A percentile compares a stretch with the other conserved stretches of the same genome.
Evolutionary conservation across 2,329 filamentous ascomycete species (phyloP).

Genomic region (Penicillium occitanis): DNA sequence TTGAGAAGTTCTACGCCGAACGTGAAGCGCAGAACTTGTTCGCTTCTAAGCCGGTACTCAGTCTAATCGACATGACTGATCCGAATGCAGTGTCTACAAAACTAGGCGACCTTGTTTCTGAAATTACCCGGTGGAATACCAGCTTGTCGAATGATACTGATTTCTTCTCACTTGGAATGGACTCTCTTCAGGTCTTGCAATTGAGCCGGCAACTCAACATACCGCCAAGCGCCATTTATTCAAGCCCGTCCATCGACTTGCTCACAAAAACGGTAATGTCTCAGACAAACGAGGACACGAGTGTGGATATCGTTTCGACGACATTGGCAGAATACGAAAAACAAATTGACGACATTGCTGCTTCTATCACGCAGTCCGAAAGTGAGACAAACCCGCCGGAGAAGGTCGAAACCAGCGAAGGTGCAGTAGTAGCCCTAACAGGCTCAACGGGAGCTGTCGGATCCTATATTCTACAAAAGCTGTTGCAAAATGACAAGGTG

Average conservation of each 20-base stretch:
- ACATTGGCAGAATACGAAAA: background rate
- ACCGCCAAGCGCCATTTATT: conserved; percentile 4
- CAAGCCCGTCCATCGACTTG: background rate
- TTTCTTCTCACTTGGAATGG: conserved; percentile 16
- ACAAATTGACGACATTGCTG: background rate
- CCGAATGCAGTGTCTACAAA: background rate
- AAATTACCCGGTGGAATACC: conserved; percentile 8
- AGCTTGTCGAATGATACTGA: conserved; percentile 9
- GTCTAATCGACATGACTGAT: background rate
- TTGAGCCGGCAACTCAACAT: conserved; percentile 10
- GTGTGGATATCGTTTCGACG: background rate
- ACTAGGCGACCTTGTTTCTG: background rate
- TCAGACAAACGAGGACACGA: background rate
- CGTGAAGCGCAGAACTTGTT: background rate
- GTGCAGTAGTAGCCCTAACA: conserved; percentile 7
- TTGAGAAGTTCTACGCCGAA: conserved; percentile 7
- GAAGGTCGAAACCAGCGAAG: background rate
- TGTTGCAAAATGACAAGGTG: background rate
- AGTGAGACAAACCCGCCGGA: background rate
- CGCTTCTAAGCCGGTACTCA: background rate
- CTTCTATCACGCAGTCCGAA: background rate
- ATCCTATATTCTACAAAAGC: conserved; percentile 13
- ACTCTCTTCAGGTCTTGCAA: conserved; percentile 16
- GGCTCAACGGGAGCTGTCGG: conserved; percentile 14
- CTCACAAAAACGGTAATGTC: conserved; percentile 7